Base-by-base conservation (phyloP, 78 protist genomes). In the Dictyostelium capitatum region DNA sequence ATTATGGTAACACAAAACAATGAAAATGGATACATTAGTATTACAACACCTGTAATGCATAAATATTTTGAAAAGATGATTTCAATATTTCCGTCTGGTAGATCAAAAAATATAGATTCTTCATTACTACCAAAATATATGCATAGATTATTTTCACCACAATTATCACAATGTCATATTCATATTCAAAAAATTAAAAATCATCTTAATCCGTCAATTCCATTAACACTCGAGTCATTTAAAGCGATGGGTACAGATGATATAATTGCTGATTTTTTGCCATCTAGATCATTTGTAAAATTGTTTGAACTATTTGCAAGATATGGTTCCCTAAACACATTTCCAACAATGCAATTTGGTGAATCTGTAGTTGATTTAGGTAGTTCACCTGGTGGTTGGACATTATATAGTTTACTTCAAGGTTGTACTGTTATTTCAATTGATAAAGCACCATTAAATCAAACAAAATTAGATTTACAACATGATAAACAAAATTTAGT, bases 331-430 rank as follows among this genome's bases (percentile, higher is more conserved):
- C 10, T 25, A 62, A 62, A 30, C 11, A 30, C 70, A 25, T 82
- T 69, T 23, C 46, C 69, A 50, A 20, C 53, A 20, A 50, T 69
- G 56, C 10, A 6, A 69, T 14, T 14, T 19, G 43, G n/a, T 10
- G 56, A 69, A 20, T 30, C 43, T 4, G 90, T 69, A 1, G n/a
- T 30, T 37, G 90, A 82, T 51, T 37, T 82, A n/a, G 90, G 90
- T 25, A 23, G 62, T 12, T 69, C 80, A 9, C 90, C 90, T 4
- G 90, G 90, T 51, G 90, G 90, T 19, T 82, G 90, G 90, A 69
- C 90, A 19, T 62, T 70, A 20, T 82, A 28, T 50, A 9, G 79
- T 30, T 41, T 82, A 14, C n/a, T 37, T 28, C 46, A 70, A 53
- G 90, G 80, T 9, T 82, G 90, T 51, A 19, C 19, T 20, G 90